Percentiles rank a stretch among this genome's conserved stretches.
phyloP scores from a whole-genome alignment of 2,329 filamentous ascomycete species.

The Beauveria scarabaeidicola region DNA sequence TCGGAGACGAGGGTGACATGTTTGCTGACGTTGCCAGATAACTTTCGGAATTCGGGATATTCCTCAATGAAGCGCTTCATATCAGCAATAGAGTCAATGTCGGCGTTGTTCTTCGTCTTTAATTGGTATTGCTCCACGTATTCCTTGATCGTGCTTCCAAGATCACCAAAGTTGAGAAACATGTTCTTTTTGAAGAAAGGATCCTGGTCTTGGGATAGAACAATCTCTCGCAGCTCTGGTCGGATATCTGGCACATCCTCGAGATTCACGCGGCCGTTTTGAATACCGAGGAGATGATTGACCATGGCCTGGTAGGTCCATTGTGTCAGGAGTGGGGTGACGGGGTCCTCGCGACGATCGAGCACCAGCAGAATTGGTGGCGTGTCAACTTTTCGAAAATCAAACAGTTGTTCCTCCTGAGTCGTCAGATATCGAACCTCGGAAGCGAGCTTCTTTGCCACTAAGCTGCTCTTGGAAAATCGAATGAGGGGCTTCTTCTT shows the following conservation, averaged over 20 bases:
- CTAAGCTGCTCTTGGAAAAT: conserved; percentile 81
- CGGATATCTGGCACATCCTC: conserved; percentile 75
- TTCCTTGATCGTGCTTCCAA: conserved; percentile 93
- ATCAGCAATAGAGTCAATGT: conserved; percentile 93
- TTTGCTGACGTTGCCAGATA: conserved; percentile 97
- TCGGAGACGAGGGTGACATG: conserved; percentile 95
- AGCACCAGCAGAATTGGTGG: conserved; percentile 85
- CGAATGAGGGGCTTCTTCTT: conserved; percentile 96
- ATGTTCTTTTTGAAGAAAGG: conserved; percentile 99
- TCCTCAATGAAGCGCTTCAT: conserved; percentile 99
- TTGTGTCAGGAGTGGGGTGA: conserved; percentile 88
- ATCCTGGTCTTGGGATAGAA: conserved; percentile 92
- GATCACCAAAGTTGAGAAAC: conserved; percentile 94
- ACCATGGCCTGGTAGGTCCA: conserved; percentile 99
- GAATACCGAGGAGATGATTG: conserved; percentile 86
- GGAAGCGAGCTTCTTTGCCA: conserved; percentile 87
- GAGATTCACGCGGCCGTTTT: conserved; percentile 89
- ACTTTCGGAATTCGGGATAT: conserved; percentile 93
- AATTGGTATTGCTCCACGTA: conserved; percentile 98
- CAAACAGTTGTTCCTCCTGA: conserved; percentile 93
- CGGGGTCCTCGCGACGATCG: conserved; percentile 86
- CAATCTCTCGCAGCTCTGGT: conserved; percentile 85
- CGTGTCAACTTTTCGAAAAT: conserved; percentile 91
- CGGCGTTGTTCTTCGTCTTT: conserved; percentile 92
- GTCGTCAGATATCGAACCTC: conserved; percentile 90